These are phyloP conservation scores for Boletus vinaceobasis DNA, from an alignment of 768 basidiomycete genomes.

Conservation along the genomic window DNA sequence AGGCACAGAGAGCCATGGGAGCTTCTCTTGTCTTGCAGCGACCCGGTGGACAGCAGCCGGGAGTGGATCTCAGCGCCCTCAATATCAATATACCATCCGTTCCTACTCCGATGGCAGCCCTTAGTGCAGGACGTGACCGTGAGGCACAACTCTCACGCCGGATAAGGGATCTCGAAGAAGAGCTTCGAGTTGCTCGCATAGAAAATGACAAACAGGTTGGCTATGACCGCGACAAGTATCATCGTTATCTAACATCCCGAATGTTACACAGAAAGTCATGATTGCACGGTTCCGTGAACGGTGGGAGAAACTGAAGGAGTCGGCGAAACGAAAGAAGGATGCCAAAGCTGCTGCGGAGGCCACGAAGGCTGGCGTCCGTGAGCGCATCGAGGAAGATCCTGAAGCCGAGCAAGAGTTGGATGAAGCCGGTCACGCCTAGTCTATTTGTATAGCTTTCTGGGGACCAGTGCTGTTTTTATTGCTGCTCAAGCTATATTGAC, in stretches of 20 bases:
- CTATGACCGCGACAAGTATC: slow-evolving; percentile 6
- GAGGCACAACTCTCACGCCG: slow-evolving; percentile 48
- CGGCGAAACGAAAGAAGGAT: slow-evolving; percentile 81
- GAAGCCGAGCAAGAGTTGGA: slow-evolving; percentile 62
- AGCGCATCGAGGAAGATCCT: slow-evolving; percentile 67
- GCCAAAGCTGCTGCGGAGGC: slow-evolving; percentile 53
- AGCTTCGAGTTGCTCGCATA: slow-evolving; percentile 53
- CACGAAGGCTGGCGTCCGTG: slow-evolving; percentile 46
- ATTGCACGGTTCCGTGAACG: slow-evolving; percentile 80
- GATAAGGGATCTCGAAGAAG: slow-evolving; percentile 78
- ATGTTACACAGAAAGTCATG: slow-evolving; percentile 64
- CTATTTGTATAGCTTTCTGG: background rate
- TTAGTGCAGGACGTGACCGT: slow-evolving; percentile 54
- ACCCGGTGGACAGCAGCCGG: slow-evolving; percentile 32
- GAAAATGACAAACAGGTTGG: slow-evolving; percentile 85
- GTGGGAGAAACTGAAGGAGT: slow-evolving; percentile 89
- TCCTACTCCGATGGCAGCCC: slow-evolving; percentile 46
- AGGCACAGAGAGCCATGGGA: slow-evolving; percentile 82
- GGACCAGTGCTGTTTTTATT: slow-evolving; percentile 3
- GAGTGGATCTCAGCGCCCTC: slow-evolving; percentile 52
- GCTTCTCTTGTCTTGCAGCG: slow-evolving; percentile 58
- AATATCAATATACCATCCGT: slow-evolving; percentile 54
- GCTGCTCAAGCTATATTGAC: slow-evolving; percentile 2
- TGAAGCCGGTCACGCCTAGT: slow-evolving; percentile 7
- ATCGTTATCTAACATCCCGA: slow-evolving; percentile 11